A percentile compares a stretch with the other conserved stretches of the same genome.
phyloP scores from a whole-genome alignment of 2,329 filamentous ascomycete genomes.

The Pestalotiopsis sp. region DNA sequence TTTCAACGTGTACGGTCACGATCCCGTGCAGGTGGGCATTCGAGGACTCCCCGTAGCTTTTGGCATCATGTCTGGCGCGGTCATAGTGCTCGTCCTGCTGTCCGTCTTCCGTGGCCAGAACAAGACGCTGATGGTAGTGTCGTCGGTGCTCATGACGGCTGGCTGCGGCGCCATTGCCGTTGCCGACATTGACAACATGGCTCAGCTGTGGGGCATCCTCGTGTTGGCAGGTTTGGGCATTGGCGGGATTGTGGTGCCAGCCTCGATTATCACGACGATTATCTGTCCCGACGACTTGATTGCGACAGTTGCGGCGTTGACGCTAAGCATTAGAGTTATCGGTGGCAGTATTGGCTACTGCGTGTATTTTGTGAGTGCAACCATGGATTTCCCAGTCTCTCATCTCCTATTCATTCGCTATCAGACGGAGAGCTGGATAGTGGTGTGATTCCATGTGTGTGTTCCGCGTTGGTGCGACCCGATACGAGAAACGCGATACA shows the following conservation, averaged over 20 bases:
- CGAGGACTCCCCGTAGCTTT: constrained; percentile 66
- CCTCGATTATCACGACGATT: constrained; percentile 67
- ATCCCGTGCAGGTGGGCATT: constrained; percentile 63
- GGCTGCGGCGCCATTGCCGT: constrained; percentile 56
- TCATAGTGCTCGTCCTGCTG: constrained; percentile 57
- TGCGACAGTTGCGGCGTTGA: constrained; percentile 67
- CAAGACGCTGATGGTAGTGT: constrained; percentile 58
- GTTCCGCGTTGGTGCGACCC: not conserved
- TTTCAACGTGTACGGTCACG: constrained; percentile 66
- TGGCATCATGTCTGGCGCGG: constrained; percentile 61
- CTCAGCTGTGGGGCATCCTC: constrained; percentile 56
- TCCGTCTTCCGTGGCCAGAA: constrained; percentile 59
- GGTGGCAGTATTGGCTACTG: constrained; percentile 66
- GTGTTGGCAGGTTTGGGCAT: constrained; percentile 63
- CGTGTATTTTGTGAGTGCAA: constrained; percentile 29
- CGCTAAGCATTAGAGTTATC: constrained; percentile 67
- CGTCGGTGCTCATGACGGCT: constrained; percentile 65
- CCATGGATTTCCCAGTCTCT: not conserved
- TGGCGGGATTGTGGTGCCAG: constrained; percentile 67
- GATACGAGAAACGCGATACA: not conserved
- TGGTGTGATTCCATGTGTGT: not conserved
- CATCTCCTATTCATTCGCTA: not conserved
- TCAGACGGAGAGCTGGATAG: not conserved
- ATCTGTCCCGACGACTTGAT: constrained; percentile 71
- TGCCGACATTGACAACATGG: constrained; percentile 51